Base-by-base conservation (phyloP, 2,329 filamentous ascomycete species). In the Knoxdaviesia proteae region DNA sequence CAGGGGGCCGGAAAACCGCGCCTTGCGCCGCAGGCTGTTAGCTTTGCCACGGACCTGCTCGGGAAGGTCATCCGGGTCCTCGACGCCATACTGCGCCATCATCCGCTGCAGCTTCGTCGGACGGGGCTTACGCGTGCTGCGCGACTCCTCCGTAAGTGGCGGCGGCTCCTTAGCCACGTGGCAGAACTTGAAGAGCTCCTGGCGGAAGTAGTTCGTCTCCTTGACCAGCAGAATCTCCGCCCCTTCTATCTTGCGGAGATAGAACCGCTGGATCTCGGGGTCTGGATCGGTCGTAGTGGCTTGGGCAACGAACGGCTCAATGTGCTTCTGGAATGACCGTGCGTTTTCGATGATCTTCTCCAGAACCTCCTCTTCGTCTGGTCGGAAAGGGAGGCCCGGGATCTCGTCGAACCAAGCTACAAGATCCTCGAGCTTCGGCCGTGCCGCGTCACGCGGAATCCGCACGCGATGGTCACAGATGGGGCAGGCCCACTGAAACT, bases 391-490 rank as follows among this genome's bases (percentile, higher is more conserved):
- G 3, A 94, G 66, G 36, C 57, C 62, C 1, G 71, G 63, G 41
- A 96, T 79, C 57, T 96, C 88, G 6, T 87, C 81, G 46, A 86
- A 77, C 75, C 92, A 90, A 2, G 69, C 63, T 46, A 82, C 68
- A 10, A 98, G 66, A 51, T 96, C 87, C 57, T 98, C 90, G 1
- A 98, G 67, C 59, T 94, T 96, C 0, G 90, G 90, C 32, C 90
- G 80, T 29, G 90, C 86, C 30, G 90, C 90, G 64, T 98, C 90
- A 39, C 90, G 83, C 31, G 90, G 90, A 42, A 98, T 96, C 62
- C 88, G 92, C 55, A 94, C 82, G 11, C 90, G 80, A 76, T 87
- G 94, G 57, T 98, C 90, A 56, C 90, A 98, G 47, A 98, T 93
- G 0, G 90, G 90, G 53, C 90, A 98, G 1, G 88, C 96, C 56